Base-by-base conservation (phyloP, 2,329 filamentous ascomycete species). In the Stachybotrys chlorohalonatus region DNA sequence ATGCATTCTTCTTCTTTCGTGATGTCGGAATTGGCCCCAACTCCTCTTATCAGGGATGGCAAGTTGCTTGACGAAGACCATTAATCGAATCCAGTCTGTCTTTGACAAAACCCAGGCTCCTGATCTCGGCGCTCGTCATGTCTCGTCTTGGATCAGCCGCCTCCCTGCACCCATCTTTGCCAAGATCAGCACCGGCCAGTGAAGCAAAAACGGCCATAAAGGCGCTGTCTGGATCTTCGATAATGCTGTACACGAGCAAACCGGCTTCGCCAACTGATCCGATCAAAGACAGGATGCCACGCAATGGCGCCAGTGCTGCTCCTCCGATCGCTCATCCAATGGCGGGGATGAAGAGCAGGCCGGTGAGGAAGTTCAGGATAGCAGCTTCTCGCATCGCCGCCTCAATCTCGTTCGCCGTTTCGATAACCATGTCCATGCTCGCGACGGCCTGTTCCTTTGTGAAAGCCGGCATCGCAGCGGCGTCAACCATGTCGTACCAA, bases 281-380 rank as follows among this genome's bases (percentile, higher is more conserved):
- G 36, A 61, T 53, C 30, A 64, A 53, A 11, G 52, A 30, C n/a
- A 58, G 54, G 4, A 60, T 53, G 47, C 61, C 53, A 32, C 59
- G 52, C 31, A 53, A 36, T n/a, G 59, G 52, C 31, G 46, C 32
- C 56, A 61, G 32, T 30, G 51, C 51, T 6, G 58, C 52, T 46
- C 53, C 59, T 5, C 57, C 57, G 30, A 74, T 58, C 1, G 73
- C 74, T 56, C 78, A 75, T 50, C 76, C 77, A 11, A 79, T 58
- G 56, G 80, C 75, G 17, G 79, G 78, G 32, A 80, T 67, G 31
- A 81, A 66, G 53, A 82, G 68, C 49, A 75, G 42, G 53, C 75
- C 75, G 55, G 75, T 72, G 52, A 79, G 58, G 36, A 75, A 65
- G 45, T 53, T 56, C 49, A 63, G 51, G 55, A 69, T 66, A 36